Base-by-base conservation (phyloP, 331 rosid species). In the Pyrus hybrid region DNA sequence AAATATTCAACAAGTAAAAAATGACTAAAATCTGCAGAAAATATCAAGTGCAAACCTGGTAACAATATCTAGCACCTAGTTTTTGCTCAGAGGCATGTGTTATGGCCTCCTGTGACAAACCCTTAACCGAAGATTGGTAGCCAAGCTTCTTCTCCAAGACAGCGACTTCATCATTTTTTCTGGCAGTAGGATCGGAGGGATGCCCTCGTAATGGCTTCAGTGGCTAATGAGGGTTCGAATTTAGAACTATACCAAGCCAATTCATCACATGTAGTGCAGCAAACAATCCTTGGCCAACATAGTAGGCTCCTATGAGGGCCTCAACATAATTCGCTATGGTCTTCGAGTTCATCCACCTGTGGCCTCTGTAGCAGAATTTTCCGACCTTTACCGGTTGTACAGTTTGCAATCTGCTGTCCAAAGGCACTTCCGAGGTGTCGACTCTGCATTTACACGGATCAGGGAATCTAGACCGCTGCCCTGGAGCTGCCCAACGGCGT, bases 401-500 rank as follows among this genome's bases (percentile, higher is more conserved):
- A 25, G 89, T 81, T 28, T 80, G 88, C 81, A 90, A 94, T 61
- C 78, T 86, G 16, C 8, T 72, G 43, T 87, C 93, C 70, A 88
- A 79, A 74, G 99, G 96, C 18, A 94, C 99, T 81, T 91, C 96
- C 30, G 16, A 72, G 58, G 89, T 83, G 71, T 92, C 96, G 82
- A 94, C 85, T 83, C 86, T 89, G 47, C 97, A 92, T 76, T 86
- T 75, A 86, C 96, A 94, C 63, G 63, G 73, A 80, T 83, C 86
- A 17, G 86, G 67, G 23, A 84, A 81, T 75, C 87, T 57, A 63
- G 86, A 75, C 79, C 10, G 71, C 74, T 94, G 97, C 76, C 99
- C 99, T 4, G 97, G 97, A 71, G 99, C 99, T 78, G 80, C 81
- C 99, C 99, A 94, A 26, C 97, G 96, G 25, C 96, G 95, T 14